These are phyloP conservation scores for Dioszegia aurantiaca DNA, from an alignment of 768 basidiomycete species.

Conservation along the genomic window DNA sequence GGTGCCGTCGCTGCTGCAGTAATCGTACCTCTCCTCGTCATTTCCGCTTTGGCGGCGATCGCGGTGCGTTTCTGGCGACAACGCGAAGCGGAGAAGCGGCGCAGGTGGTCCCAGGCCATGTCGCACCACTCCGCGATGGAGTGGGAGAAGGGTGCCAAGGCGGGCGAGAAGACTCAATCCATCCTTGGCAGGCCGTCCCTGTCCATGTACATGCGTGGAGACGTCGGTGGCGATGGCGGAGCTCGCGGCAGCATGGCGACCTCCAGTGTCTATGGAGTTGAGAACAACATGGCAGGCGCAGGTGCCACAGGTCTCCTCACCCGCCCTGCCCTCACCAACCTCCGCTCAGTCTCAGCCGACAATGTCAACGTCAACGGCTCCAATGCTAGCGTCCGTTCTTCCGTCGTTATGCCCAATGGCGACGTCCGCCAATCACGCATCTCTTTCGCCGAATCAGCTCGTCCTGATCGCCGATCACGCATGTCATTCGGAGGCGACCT, in stretches of 20 bases:
- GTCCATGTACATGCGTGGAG: conserved; percentile 14
- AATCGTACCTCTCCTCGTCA: conserved; percentile 46
- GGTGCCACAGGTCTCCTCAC: conserved; percentile 33
- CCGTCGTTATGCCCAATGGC: conserved; percentile 34
- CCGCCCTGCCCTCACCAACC: conserved; percentile 23
- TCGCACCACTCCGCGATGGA: conserved; percentile 46
- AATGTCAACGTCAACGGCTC: conserved; percentile 31
- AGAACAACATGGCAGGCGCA: conserved; percentile 50
- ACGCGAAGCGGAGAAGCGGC: conserved; percentile 48
- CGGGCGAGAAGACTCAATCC: conserved; percentile 37
- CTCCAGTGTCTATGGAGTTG: conserved; percentile 42
- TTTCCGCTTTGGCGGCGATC: conserved; percentile 35
- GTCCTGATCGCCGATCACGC: conserved; percentile 45
- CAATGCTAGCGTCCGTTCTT: conserved; percentile 23
- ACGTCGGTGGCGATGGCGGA: conserved; percentile 1
- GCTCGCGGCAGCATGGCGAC: conserved; percentile 23
- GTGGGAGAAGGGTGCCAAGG: conserved; percentile 47
- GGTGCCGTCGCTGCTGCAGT: conserved; percentile 51
- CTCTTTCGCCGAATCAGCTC: conserved; percentile 48
- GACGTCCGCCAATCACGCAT: conserved; percentile 46
- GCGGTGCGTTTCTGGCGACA: conserved; percentile 47
- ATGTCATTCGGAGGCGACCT: conserved; percentile 50
- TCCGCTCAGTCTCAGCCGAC: conserved; percentile 33
- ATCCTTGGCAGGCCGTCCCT: conserved; percentile 40
- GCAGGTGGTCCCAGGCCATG: conserved; percentile 50